Evolutionary conservation across 257 asterid species (phyloP).

Genomic region (Cinchona pubescens): DNA sequence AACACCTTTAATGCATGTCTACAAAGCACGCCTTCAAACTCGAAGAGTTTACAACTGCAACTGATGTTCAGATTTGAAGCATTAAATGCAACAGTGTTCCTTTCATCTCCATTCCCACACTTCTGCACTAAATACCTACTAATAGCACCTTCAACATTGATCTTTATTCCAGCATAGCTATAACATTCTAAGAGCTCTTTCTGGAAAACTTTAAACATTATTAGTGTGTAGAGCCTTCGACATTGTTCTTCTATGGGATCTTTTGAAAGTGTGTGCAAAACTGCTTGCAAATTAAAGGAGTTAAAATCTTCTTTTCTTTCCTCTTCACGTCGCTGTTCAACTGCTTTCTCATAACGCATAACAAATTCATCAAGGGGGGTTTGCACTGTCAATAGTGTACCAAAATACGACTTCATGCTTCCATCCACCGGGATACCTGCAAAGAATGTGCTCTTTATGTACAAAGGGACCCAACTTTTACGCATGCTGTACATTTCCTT

Average conservation of each 20-base stretch:
- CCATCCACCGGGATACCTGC: conserved; percentile 88
- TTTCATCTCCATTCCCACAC: conserved; percentile 71
- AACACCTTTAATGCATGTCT: conserved; percentile 82
- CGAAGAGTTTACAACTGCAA: conserved; percentile 92
- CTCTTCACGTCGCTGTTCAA: conserved; percentile 77
- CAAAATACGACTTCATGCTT: conserved; percentile 66
- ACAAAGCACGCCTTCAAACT: conserved; percentile 86
- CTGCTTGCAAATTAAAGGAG: conserved; percentile 68
- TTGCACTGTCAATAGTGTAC: conserved; percentile 53
- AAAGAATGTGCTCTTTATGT: conserved; percentile 69
- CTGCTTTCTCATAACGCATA: conserved; percentile 62
- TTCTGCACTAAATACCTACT: conserved; percentile 83
- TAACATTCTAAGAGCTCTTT: conserved; percentile 90
- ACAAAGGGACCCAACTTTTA: conserved; percentile 78
- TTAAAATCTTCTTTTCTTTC: conserved; percentile 81
- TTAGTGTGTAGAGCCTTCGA: conserved; percentile 69
- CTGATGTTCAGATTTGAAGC: conserved; percentile 71
- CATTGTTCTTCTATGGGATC: conserved; percentile 97
- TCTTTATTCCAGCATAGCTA: conserved; percentile 71
- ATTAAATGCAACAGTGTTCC: conserved; percentile 89
- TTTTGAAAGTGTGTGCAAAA: conserved; percentile 76
- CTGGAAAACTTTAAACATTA: conserved; percentile 82
- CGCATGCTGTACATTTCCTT: conserved; percentile 80
- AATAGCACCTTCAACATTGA: conserved; percentile 81
- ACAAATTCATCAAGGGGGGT: conserved; percentile 64